phyloP scores from a whole-genome alignment of 306 rosid genomes.

The Gillenia trifoliata region DNA sequence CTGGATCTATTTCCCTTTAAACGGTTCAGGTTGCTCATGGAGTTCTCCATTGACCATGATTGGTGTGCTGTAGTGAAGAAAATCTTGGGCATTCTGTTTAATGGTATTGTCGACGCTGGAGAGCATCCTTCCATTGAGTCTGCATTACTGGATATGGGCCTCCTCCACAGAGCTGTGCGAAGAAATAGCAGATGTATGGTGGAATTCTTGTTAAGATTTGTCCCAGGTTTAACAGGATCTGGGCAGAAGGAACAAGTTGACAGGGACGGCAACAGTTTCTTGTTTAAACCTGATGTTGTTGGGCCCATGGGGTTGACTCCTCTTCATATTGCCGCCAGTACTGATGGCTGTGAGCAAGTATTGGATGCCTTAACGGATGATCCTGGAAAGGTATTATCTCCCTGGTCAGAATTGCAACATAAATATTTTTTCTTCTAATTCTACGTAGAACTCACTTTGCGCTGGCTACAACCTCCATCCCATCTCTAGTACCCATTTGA shows the following conservation, averaged over 20 bases:
- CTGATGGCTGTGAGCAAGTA: conserved; percentile 55
- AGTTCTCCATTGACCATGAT: conserved; percentile 81
- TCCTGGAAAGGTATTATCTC: conserved; percentile 67
- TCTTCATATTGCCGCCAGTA: conserved; percentile 75
- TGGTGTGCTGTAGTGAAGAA: conserved; percentile 85
- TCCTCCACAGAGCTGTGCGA: conserved; percentile 82
- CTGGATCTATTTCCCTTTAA: conserved; percentile 49
- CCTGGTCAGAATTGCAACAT: not conserved
- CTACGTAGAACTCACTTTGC: not conserved
- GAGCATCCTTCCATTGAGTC: conserved; percentile 45
- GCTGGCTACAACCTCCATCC: not conserved
- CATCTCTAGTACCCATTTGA: not conserved
- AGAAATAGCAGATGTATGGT: conserved; percentile 69
- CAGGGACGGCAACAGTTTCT: conserved; percentile 26
- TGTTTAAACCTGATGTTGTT: conserved; percentile 61
- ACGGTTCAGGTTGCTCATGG: conserved; percentile 73
- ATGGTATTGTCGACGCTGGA: conserved; percentile 59
- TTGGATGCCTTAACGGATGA: conserved; percentile 86
- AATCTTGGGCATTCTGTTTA: conserved; percentile 58
- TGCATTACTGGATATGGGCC: conserved; percentile 62
- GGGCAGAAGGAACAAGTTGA: conserved; percentile 38
- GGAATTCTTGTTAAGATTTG: conserved; percentile 60
- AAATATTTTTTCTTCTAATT: not conserved
- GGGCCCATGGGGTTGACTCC: conserved; percentile 89
- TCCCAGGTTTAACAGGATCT: conserved; percentile 35